Evolutionary conservation across 352 stramenopile species (phyloP), one percentile per base, ranked within the genome.

Genomic region (Globisporangium cederbergense): DNA sequence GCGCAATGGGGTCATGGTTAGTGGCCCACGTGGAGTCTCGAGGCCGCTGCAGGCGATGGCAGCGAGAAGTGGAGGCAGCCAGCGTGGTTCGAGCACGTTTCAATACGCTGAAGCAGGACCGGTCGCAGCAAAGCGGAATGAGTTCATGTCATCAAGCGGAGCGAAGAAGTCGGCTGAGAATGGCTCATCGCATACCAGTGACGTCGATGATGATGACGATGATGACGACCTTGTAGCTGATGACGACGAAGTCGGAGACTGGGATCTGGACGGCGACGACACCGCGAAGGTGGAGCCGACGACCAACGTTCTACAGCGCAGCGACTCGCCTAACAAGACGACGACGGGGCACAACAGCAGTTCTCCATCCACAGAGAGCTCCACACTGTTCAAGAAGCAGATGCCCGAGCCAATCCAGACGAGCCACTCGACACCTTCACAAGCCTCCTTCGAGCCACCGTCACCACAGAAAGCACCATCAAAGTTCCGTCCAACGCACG

Each of bases 191-290:
- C 22, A 36, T 18, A 30, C 13, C 30, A 59, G 46, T 20, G 61
- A 67, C 55, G 64, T 69, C 30, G 68, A 62, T 6, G 66, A 67
- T 32, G 73, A 72, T 6, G 73, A 78, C 47, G 67, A 72, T 10
- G 74, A 76, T 14, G 72, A 85, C 32, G 74, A 83, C 45, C 45
- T 79, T 5, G 54, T 72, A 3, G 65, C 67, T 28, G 76, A 71
- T 2, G 77, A 81, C 32, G 75, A 81, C 51, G 71, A 80, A 42
- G 77, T 80, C 2, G 69, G 62, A 8, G 73, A 83, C n/a, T 58
- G 52, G 52, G 32, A 58, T 58, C 52, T 58, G 5, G 45, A 58
- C 3, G 18, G 10, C 13, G 30, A 64, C 7, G 30, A 4, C 34
- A 32, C 22, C 64, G 10, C 10, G 5, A 18, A 16, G 7, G 38